A percentile compares a stretch with the other conserved stretches of the same genome.
Evolutionary conservation across 306 rosid genomes (phyloP).

Genomic region (Purshia tridentata): DNA sequence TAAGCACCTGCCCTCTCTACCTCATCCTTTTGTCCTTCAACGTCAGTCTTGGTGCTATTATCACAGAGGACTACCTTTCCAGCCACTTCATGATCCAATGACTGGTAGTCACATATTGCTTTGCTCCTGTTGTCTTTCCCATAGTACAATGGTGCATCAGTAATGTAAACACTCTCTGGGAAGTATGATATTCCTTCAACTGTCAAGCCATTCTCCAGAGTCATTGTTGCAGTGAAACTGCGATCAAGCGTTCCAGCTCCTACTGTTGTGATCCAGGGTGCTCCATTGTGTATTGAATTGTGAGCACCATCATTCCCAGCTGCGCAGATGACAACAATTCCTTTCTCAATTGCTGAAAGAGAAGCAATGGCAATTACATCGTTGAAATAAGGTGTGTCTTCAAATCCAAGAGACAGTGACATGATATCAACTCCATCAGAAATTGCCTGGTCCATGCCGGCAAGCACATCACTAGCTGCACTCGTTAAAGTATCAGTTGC

Average conservation of each 20-base stretch:
- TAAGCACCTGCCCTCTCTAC: neutral
- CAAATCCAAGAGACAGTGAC: conserved; percentile 6
- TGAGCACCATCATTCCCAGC: conserved; percentile 10
- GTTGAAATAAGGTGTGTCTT: neutral
- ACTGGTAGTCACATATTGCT: neutral
- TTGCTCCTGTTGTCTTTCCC: conserved; percentile 6
- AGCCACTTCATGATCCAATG: neutral
- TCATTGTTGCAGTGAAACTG: neutral
- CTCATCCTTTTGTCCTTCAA: neutral
- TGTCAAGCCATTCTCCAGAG: neutral
- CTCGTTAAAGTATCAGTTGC: neutral
- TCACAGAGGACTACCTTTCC: conserved; percentile 18
- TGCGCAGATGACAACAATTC: conserved; percentile 9
- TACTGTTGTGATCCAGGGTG: conserved; percentile 27
- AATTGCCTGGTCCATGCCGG: conserved; percentile 25
- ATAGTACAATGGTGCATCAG: conserved; percentile 1
- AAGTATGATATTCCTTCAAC: conserved; percentile 8
- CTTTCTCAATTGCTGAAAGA: conserved; percentile 14
- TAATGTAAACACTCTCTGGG: conserved; percentile 5
- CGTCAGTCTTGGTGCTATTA: no score
- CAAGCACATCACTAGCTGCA: conserved; percentile 11
- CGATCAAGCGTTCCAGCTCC: conserved; percentile 17
- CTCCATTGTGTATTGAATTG: neutral
- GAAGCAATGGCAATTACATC: conserved; percentile 11
- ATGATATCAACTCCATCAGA: conserved; percentile 18